Base-by-base conservation (phyloP, 768 basidiomycete genomes). In the Pleurotus platypus region DNA sequence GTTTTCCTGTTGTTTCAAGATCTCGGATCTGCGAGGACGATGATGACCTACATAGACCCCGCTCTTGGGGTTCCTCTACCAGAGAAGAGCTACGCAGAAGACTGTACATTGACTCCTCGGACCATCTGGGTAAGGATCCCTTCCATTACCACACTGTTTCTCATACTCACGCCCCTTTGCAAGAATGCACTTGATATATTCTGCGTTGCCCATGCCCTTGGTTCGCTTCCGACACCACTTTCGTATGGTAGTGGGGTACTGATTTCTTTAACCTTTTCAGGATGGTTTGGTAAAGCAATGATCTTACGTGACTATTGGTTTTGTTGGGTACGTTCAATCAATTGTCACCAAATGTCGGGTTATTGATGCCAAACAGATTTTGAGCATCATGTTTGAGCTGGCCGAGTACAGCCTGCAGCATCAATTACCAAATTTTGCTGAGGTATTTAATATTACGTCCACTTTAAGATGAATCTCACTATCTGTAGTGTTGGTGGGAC, bases 261-360 rank as follows among this genome's bases (percentile, higher is more conserved):
- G 20, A 54, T 4, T 5, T 12, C 13, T 12, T 20, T 42, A 4
- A 20, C 15, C 15, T 16, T 18, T 20, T 22, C 38, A 54, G 51
- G 92, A 4, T 94, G 92, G 92, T 94, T 92, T 67, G 91, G 92
- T 43, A 94, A 94, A 70, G 92, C 92, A 3, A 81, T 94, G 79
- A 87, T 94, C 62, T 70, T 94, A 65, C 83, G 92, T 20, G 92
- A 94, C 65, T 94, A 94, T 65, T 94, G 92, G 92, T 94, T 93
- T 66, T 94, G 92, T 65, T 94, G 92, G 91, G 91, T 92, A 64
- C 58, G 75, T 70, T 38, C 22, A 46, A 50, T 57, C 40, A 43
- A 53, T 48, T 59, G 51, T 56, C 46, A 42, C 27, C 18, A 56
- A 26, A 38, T 18, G 12, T 46, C 46, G 49, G 47, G 15, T 26